Percentiles rank a stretch among this genome's conserved stretches.
These are phyloP conservation scores for Stylosanthes scabra DNA, from an alignment of 331 rosid genomes.

Conservation along the genomic window DNA sequence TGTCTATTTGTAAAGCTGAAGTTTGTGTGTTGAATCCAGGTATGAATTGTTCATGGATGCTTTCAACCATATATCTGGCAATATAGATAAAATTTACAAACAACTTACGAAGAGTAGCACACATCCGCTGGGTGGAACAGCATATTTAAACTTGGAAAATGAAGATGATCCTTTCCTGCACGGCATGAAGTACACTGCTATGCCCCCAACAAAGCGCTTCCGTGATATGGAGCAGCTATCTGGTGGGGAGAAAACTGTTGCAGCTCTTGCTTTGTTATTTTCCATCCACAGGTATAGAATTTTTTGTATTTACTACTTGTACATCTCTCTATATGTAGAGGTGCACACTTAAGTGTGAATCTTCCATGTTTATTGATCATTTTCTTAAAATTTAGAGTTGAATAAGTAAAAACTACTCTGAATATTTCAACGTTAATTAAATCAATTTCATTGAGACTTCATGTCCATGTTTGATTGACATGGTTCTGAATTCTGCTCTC, in stretches of 20 bases:
- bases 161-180: constrained; percentile 97
- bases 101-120: constrained; percentile 93
- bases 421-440: background rate
- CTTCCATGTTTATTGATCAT: background rate
- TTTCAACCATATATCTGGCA: constrained; percentile 81
- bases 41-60: constrained; percentile 91
- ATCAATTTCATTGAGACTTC: too few relatives aligned
- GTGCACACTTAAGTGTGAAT: background rate
- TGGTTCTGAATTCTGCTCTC: constrained; percentile 10
- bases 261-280: constrained; percentile 94
- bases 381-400: constrained; percentile 10
- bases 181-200: constrained; percentile 96
- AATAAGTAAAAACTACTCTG: background rate
- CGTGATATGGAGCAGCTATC: constrained; percentile 99
- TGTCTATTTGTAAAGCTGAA: constrained; percentile 34
- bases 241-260: constrained; percentile 99
- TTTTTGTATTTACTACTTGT: constrained; percentile 6
- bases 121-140: constrained; percentile 94
- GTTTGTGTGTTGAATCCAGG: constrained; percentile 61
- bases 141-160: constrained; percentile 95
- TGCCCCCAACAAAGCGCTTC: constrained; percentile 99
- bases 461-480: too few relatives aligned
- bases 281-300: constrained; percentile 84
- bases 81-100: constrained; percentile 91
- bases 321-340: background rate